phyloP scores from a whole-genome alignment of 768 basidiomycete species.

The Suillus discolor region DNA sequence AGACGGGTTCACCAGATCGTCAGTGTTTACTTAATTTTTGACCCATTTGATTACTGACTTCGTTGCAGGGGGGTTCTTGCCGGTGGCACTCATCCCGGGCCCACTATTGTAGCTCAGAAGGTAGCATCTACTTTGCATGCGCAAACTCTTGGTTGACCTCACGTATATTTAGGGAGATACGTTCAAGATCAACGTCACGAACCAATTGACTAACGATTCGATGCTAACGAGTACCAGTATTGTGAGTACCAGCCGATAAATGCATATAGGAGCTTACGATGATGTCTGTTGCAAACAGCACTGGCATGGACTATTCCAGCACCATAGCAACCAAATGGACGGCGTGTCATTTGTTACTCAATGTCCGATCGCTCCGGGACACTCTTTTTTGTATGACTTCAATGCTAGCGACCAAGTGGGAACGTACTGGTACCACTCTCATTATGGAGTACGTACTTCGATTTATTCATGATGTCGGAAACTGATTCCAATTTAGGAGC shows the following conservation, averaged over 20 bases:
- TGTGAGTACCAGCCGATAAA: not conserved
- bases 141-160: not conserved
- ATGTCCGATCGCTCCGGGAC: not conserved
- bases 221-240: constrained; percentile 1
- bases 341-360: not conserved
- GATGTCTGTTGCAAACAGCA: not conserved
- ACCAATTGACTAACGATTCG: not conserved
- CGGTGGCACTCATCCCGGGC: not conserved
- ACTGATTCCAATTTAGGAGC: constrained; percentile 20
- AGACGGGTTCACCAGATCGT: not conserved
- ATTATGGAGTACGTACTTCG: not conserved
- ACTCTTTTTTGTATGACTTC: not conserved
- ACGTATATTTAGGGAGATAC: not conserved
- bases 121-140: not conserved
- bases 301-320: not conserved
- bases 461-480: not conserved
- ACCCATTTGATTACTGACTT: not conserved
- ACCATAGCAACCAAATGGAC: not conserved
- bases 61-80: not conserved
- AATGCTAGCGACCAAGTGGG: not conserved
- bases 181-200: not conserved
- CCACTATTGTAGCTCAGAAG: not conserved
- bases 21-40: not conserved
- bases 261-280: not conserved
- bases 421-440: not conserved